Conservation (phyloP, 2,329 filamentous ascomycete genomes). For the Xylaria sp. region DNA sequence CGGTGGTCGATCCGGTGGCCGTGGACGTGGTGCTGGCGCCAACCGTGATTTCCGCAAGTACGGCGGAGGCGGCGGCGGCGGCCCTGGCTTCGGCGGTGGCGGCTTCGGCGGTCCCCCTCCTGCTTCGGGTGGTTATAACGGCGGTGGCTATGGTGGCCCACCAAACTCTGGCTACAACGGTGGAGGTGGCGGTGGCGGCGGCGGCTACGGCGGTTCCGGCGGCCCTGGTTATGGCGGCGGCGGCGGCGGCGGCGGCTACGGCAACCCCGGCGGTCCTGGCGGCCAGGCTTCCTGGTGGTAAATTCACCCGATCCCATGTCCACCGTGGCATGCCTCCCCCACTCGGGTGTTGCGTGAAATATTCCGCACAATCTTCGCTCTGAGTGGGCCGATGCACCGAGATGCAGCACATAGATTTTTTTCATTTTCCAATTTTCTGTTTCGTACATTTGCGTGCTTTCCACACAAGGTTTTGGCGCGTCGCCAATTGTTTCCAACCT, state of each 20-base stretch:
- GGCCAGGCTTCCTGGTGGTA: constrained; percentile 77
- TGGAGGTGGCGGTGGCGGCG: constrained; percentile 53
- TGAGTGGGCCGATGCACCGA: constrained; percentile 37
- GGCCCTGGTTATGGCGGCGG: constrained; percentile 59
- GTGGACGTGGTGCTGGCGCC: constrained; percentile 74
- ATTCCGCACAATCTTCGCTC: constrained; percentile 2
- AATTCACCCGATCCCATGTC: constrained; percentile 38
- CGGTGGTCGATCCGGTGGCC: constrained; percentile 72
- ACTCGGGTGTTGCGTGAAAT: constrained; percentile 7
- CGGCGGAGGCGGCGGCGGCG: constrained; percentile 54
- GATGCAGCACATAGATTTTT: constrained; percentile 41
- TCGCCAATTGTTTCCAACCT: constrained; percentile 40
- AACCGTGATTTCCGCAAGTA: constrained; percentile 93
- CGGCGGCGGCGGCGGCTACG: constrained; percentile 56
- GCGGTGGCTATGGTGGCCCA: constrained; percentile 55
- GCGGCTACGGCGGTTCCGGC: constrained; percentile 53
- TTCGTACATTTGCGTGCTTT: constrained; percentile 42
- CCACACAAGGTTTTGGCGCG: constrained; percentile 35
- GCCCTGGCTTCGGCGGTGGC: constrained; percentile 54
- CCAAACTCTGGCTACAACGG: constrained; percentile 56
- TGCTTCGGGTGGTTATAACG: constrained; percentile 56
- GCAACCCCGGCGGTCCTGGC: constrained; percentile 61
- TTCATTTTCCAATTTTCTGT: constrained; percentile 31
- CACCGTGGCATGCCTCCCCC: constrained; percentile 8
- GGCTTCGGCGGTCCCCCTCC: constrained; percentile 27